Evolutionary conservation across 257 asterid genomes (phyloP), one percentile per base, ranked within the genome.

Genomic region (Salvia rosmarinus): DNA sequence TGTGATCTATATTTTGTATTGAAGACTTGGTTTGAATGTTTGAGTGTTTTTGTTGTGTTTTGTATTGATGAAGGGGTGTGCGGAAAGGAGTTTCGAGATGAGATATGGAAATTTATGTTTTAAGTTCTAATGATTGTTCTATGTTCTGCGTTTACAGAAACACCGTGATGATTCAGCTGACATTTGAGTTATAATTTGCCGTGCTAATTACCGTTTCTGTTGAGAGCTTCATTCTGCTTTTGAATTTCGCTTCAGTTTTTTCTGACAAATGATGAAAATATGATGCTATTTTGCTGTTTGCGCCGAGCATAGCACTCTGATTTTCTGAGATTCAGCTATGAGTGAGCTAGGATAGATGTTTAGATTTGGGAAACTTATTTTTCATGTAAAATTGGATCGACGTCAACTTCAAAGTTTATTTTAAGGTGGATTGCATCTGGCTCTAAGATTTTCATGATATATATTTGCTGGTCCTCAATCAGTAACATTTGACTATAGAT

Each of bases 81-180:
- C 42, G 40, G 68, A 65, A 19, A 25, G n/a, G 44, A 35, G 74
- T 64, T 50, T 64, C 28, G 19, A 5, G 49, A 10, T 68, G 44
- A 52, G 73, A 19, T 23, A 14, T 3, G 30, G 25, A 74, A 58
- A 34, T 61, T 68, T 37, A 20, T 19, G n/a, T 32, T 72, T 37
- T 25, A 40, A 74, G 19, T 46, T 69, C 71, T 10, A 68, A 16
- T 70, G 49, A 21, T 64, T 65, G 32, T 72, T 65, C 8, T 32
- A 16, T 64, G 66, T 67, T 54, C 67, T 21, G 35, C 44, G 64
- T 51, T 66, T 63, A 37, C 52, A 30, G 73, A 56, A 35, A 35
- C 44, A 7, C 25, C 44, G 13, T 19, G 61, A 49, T 55, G 67
- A 40, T 68, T 60, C 58, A 62, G 75, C 75, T 71, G 71, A 49